These are phyloP conservation scores for Xylaria sp. DNA, from an alignment of 2,329 filamentous ascomycete genomes.

Conservation along the genomic window DNA sequence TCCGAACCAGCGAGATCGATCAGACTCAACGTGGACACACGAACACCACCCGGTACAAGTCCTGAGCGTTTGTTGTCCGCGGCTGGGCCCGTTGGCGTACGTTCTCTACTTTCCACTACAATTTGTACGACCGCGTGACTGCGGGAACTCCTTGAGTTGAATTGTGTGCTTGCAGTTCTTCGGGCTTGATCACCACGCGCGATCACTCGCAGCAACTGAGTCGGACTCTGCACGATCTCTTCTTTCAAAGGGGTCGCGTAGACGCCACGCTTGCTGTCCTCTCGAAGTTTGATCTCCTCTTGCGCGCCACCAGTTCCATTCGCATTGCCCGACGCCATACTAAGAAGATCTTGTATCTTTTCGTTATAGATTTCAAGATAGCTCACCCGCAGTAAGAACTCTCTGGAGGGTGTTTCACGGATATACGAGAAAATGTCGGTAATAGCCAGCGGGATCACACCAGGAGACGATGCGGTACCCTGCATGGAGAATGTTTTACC, in stretches of 20 bases:
- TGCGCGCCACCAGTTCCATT: conserved; percentile 53
- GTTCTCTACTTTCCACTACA: conserved; percentile 92
- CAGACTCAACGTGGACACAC: conserved; percentile 88
- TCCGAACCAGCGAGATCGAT: conserved; percentile 97
- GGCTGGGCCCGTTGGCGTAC: conserved; percentile 54
- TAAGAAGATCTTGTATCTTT: conserved; percentile 88
- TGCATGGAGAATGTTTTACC: conserved; percentile 99
- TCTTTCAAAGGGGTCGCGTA: conserved; percentile 96
- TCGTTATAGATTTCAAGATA: conserved; percentile 99
- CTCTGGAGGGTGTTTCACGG: conserved; percentile 86
- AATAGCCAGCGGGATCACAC: conserved; percentile 94
- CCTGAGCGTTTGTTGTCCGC: conserved; percentile 62
- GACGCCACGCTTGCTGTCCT: conserved; percentile 93
- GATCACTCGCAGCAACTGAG: conserved; percentile 89
- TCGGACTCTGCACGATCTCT: conserved; percentile 97
- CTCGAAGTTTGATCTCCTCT: conserved; percentile 94
- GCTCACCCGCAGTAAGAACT: conserved; percentile 92
- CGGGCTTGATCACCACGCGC: conserved; percentile 87
- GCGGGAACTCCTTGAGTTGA: conserved; percentile 92
- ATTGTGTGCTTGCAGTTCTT: conserved; percentile 89
- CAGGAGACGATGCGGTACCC: conserved; percentile 88
- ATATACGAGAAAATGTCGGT: conserved; percentile 99
- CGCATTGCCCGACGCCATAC: conserved; percentile 58
- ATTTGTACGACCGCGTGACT: conserved; percentile 99
- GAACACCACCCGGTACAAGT: conserved; percentile 77